Percentiles rank a stretch among this genome's conserved stretches.
phyloP scores from a whole-genome alignment of 495 filamentous ascomycete genomes.

The Xeromyces bisporus region DNA sequence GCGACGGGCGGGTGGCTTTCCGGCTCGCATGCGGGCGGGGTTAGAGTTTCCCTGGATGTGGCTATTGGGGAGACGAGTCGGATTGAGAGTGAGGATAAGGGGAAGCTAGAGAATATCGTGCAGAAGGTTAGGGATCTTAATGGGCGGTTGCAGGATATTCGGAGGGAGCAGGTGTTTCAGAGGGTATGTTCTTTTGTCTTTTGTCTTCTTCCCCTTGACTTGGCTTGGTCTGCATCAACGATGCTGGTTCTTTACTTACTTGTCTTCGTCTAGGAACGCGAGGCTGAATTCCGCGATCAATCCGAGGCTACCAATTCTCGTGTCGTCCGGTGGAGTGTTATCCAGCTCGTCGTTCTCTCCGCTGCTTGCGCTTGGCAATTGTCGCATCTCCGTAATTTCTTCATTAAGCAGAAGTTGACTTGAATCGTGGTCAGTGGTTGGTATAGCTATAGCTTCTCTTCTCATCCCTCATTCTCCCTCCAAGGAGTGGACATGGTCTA shows the following conservation, averaged over 20 bases:
- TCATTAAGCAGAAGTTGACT: constrained; percentile 99
- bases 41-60: constrained; percentile 74
- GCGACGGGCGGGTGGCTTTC: constrained; percentile 52
- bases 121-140: constrained; percentile 84
- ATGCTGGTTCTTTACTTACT: neutral
- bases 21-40: constrained; percentile 47
- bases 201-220: neutral
- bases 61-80: constrained; percentile 90
- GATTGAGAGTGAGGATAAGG: constrained; percentile 88
- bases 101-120: constrained; percentile 82
- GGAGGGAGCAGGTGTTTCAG: constrained; percentile 90
- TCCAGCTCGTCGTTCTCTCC: constrained; percentile 77
- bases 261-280: constrained; percentile 54
- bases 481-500: too few species aligned
- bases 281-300: constrained; percentile 95
- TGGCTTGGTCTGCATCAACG: neutral
- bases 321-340: constrained; percentile 84
- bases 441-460: too few species aligned
- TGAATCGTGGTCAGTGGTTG: too few species aligned
- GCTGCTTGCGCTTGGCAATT: constrained; percentile 95
- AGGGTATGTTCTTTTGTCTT: constrained; percentile 42
- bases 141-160: constrained; percentile 70
- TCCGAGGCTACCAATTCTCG: constrained; percentile 84
- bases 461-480: too few species aligned
- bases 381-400: constrained; percentile 86